These are phyloP conservation scores for Handroanthus guayacan DNA, from an alignment of 257 asterid species.

Conservation along the genomic window DNA sequence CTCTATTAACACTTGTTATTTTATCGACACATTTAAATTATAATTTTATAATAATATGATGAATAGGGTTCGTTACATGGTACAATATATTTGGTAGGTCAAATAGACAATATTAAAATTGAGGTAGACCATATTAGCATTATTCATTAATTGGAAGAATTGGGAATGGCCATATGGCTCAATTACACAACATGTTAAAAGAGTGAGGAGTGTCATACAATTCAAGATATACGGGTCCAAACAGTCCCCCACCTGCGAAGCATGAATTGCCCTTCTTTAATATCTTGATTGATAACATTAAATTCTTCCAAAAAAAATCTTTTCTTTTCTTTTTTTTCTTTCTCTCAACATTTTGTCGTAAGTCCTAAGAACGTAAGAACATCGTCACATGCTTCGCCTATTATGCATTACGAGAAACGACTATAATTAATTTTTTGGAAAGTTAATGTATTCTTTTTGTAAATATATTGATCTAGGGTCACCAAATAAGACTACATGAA, in stretches of 20 bases:
- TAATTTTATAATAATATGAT: too few species aligned
- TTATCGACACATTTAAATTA: too few species aligned
- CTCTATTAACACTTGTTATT: too few species aligned
- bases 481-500: too few species aligned
- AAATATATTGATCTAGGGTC: too few species aligned
- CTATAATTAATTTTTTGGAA: too few species aligned
- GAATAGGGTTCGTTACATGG: too few species aligned
- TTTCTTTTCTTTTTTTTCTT: slow-evolving; percentile 9
- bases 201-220: not conserved
- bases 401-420: not conserved
- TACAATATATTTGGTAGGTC: not conserved
- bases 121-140: not conserved
- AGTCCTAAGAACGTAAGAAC: not conserved
- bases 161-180: not conserved
- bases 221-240: slow-evolving; percentile 45
- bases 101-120: not conserved
- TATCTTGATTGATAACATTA: slow-evolving; percentile 6
- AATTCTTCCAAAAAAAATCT: not conserved
- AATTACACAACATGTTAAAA: not conserved
- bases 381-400: slow-evolving; percentile 35
- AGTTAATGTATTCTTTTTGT: too few species aligned
- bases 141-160: slow-evolving; percentile 6
- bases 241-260: slow-evolving; percentile 34
- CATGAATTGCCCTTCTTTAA: slow-evolving; percentile 36
- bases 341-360: not conserved